Conservation (phyloP, 163 green algal genomes). For the Chlorella variabilis region DNA sequence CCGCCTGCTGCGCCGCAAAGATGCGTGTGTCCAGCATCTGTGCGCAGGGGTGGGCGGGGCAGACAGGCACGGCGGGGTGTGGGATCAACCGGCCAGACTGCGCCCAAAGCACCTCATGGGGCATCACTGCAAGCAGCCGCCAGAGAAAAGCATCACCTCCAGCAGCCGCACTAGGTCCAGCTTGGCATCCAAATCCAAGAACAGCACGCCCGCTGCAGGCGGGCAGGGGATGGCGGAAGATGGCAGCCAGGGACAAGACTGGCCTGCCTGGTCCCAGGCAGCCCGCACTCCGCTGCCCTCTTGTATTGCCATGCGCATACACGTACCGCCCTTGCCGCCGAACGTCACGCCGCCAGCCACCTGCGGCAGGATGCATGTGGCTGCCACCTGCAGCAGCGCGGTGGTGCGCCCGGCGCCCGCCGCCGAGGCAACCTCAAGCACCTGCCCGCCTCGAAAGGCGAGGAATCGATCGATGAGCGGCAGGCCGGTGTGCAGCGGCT, state of each 20-base stretch:
- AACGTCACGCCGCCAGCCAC: background rate
- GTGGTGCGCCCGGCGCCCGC: slow-evolving; percentile 57
- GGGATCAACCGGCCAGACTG: background rate
- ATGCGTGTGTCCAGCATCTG: slow-evolving; percentile 25
- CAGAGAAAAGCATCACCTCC: slow-evolving; percentile 16
- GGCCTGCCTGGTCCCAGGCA: background rate
- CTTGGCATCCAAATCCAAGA: slow-evolving; percentile 39
- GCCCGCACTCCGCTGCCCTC: too few species aligned
- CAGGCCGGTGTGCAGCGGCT: slow-evolving; percentile 47
- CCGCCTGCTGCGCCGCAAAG: background rate
- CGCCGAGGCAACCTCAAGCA: slow-evolving; percentile 49
- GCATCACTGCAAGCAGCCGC: background rate
- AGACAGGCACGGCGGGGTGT: background rate
- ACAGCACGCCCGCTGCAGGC: slow-evolving; percentile 25
- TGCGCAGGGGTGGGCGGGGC: too few species aligned
- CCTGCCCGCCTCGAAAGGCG: slow-evolving; percentile 43
- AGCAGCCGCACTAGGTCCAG: slow-evolving; percentile 28
- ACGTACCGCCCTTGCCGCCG: background rate
- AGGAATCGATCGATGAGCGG: slow-evolving; percentile 47
- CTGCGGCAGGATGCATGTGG: slow-evolving; percentile 31
- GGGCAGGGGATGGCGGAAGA: too few species aligned
- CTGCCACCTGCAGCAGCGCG: slow-evolving; percentile 47
- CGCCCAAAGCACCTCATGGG: too few species aligned
- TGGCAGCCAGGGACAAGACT: too few species aligned
- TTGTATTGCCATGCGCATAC: too few species aligned